Conservation (phyloP, 495 filamentous ascomycete species). For the Penicillium tannophilum region DNA sequence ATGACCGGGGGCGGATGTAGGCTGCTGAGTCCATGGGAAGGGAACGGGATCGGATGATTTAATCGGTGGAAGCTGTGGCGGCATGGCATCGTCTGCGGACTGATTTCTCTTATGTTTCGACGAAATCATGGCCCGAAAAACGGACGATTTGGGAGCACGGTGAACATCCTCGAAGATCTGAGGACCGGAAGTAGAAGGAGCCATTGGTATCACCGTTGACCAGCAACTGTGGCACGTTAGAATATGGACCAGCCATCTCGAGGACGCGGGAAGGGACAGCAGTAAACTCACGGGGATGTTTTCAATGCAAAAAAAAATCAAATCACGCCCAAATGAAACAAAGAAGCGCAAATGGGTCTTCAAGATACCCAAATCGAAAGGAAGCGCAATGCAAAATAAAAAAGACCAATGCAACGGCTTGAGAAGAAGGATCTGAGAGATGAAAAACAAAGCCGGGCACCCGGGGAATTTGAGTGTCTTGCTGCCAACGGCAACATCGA, state of each 20-base stretch:
- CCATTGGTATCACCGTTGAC: constrained; percentile 44
- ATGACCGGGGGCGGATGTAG: constrained; percentile 25
- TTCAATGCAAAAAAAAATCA: constrained; percentile 15
- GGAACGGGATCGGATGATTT: constrained; percentile 23
- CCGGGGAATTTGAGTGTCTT: constrained; percentile 38
- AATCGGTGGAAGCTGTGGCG: constrained; percentile 16
- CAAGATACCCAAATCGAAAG: constrained; percentile 3
- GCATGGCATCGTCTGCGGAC: constrained; percentile 40
- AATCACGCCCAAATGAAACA: constrained; percentile 8
- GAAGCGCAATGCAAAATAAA: constrained; percentile 13
- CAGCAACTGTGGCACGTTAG: constrained; percentile 33
- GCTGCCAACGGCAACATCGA: constrained; percentile 35
- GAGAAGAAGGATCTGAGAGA: constrained; percentile 13
- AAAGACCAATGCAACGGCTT: constrained; percentile 25
- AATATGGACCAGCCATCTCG: constrained; percentile 1
- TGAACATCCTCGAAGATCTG: constrained; percentile 49
- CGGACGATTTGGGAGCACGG: constrained; percentile 43
- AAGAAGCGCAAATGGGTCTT: constrained; percentile 11
- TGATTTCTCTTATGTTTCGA: constrained; percentile 47
- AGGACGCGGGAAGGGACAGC: constrained; percentile 27
- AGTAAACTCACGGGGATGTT: constrained; percentile 29
- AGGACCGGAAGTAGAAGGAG: constrained; percentile 37
- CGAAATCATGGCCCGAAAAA: constrained; percentile 49
- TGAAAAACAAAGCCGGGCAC: constrained; percentile 30
- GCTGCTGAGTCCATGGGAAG: constrained; percentile 32